Percentiles rank a stretch among this genome's conserved stretches.
phyloP scores from a whole-genome alignment of 2,329 filamentous ascomycete genomes.

The Penicillium glabrum region DNA sequence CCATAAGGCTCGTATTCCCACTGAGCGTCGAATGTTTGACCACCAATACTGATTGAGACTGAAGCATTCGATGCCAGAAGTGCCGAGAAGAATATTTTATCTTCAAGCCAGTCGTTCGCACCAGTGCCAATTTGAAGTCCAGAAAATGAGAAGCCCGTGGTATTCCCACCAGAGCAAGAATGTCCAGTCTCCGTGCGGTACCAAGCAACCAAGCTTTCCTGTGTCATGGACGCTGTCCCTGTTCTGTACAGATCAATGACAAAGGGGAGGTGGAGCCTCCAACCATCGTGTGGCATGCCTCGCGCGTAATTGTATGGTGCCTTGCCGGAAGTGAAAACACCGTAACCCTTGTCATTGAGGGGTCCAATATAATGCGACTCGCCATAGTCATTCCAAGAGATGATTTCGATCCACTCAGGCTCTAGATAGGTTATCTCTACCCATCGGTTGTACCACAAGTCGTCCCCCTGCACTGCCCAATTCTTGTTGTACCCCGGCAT shows the following conservation, averaged over 20 bases:
- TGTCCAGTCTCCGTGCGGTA: slow-evolving; percentile 6
- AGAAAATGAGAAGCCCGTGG: background rate
- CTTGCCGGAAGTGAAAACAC: slow-evolving; percentile 13
- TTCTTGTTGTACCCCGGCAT: slow-evolving; percentile 59
- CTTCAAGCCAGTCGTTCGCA: slow-evolving; percentile 2
- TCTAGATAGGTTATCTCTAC: slow-evolving; percentile 40
- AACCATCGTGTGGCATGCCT: slow-evolving; percentile 32
- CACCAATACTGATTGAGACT: slow-evolving; percentile 36
- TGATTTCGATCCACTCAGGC: slow-evolving; percentile 39
- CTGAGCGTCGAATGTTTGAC: slow-evolving; percentile 9
- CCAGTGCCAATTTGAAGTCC: background rate
- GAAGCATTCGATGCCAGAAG: slow-evolving; percentile 33
- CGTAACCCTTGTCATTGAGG: slow-evolving; percentile 35
- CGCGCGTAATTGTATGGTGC: slow-evolving; percentile 43
- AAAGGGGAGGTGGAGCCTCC: slow-evolving; percentile 35
- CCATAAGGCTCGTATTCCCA: slow-evolving; percentile 30
- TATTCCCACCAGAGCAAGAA: slow-evolving; percentile 10
- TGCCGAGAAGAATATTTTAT: slow-evolving; percentile 32
- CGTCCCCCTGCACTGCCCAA: slow-evolving; percentile 64
- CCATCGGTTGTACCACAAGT: slow-evolving; percentile 63
- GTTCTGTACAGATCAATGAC: slow-evolving; percentile 38
- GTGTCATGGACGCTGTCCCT: slow-evolving; percentile 17
- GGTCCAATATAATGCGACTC: slow-evolving; percentile 61
- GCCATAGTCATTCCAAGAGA: slow-evolving; percentile 63
- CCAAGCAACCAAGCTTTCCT: slow-evolving; percentile 15